Conservation (phyloP, 495 filamentous ascomycete genomes). For the Penicillium samsonianum region DNA sequence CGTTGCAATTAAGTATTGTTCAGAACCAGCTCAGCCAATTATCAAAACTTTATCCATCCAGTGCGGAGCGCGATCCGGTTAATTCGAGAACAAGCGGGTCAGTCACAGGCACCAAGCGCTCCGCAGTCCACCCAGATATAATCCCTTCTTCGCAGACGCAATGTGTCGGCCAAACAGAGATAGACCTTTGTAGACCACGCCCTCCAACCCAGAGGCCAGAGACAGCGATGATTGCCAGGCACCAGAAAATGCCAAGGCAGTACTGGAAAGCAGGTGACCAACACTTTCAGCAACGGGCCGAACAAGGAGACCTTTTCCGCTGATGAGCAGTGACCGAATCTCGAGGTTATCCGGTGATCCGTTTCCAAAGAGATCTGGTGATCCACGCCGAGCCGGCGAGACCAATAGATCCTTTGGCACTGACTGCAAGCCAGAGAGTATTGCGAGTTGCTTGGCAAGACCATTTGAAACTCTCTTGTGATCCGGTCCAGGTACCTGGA, state of each 20-base stretch:
- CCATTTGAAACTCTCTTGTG: background rate
- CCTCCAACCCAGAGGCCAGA: conserved; percentile 9
- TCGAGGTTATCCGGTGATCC: background rate
- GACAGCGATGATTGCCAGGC: conserved; percentile 12
- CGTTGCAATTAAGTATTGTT: background rate
- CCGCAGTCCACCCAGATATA: conserved; percentile 1
- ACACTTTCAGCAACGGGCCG: conserved; percentile 3
- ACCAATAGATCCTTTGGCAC: background rate
- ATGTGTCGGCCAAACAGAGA: conserved; percentile 16
- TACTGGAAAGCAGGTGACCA: conserved; percentile 13
- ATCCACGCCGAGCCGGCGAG: conserved; percentile 5
- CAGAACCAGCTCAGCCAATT: background rate
- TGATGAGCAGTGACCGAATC: background rate
- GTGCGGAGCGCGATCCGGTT: background rate
- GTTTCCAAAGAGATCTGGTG: conserved; percentile 1
- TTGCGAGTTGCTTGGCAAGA: background rate
- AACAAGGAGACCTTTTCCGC: background rate
- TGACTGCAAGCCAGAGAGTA: background rate
- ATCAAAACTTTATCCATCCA: background rate
- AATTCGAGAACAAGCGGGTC: background rate
- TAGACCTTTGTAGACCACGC: conserved; percentile 9
- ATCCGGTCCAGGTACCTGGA: background rate
- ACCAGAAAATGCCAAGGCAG: conserved; percentile 15
- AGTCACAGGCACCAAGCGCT: background rate
- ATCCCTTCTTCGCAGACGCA: conserved; percentile 19